phyloP scores from a whole-genome alignment of 1,139 yeast genomes.

The Meyerozyma carpophila region DNA sequence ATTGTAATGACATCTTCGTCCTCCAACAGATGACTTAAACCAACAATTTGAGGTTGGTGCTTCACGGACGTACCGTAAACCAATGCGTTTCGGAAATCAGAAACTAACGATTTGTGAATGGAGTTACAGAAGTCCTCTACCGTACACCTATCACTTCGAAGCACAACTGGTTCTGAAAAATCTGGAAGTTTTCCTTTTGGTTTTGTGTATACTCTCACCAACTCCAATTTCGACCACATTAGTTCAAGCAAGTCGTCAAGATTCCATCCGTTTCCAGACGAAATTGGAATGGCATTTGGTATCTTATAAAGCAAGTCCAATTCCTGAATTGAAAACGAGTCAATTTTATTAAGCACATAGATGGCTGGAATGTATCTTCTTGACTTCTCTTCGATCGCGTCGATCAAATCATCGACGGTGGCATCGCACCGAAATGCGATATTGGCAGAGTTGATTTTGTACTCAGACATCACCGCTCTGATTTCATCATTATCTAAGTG shows the following conservation, averaged over 20 bases:
- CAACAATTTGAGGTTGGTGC: conserved; percentile 98
- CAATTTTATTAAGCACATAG: conserved; percentile 91
- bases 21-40: conserved; percentile 71
- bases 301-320: conserved; percentile 82
- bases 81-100: conserved; percentile 86
- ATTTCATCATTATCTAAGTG: conserved; percentile 90
- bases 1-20: conserved; percentile 98
- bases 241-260: conserved; percentile 86
- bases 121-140: conserved; percentile 96
- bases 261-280: conserved; percentile 95
- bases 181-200: conserved; percentile 96
- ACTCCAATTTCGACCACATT: conserved; percentile 89
- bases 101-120: conserved; percentile 89
- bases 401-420: conserved; percentile 91
- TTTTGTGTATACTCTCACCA: conserved; percentile 94
- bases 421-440: conserved; percentile 97
- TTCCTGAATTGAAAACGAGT: conserved; percentile 89
- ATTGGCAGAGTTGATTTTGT: conserved; percentile 94
- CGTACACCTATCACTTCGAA: conserved; percentile 73
- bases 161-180: conserved; percentile 88
- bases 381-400: conserved; percentile 84
- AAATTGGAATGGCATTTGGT: conserved; percentile 95
- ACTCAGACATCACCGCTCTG: conserved; percentile 92
- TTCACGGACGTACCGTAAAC: conserved; percentile 91
- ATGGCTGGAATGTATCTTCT: conserved; percentile 94